These are phyloP conservation scores for Somion occarium DNA, from an alignment of 1,284 basidiomycete species.

Conservation along the genomic window DNA sequence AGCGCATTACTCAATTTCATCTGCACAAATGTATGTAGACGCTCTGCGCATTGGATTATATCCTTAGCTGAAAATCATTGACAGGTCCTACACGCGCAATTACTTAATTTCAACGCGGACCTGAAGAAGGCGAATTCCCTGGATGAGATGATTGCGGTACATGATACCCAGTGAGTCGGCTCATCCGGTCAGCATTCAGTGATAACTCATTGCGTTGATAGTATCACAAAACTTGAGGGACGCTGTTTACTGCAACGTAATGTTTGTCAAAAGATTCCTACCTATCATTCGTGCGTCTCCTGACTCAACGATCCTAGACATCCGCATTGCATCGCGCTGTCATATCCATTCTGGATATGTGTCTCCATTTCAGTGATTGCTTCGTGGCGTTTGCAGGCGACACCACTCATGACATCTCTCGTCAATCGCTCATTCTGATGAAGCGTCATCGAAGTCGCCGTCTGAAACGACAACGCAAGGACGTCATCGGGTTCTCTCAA, in stretches of 20 bases:
- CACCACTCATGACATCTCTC: conserved; percentile 54
- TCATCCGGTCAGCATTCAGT: not conserved
- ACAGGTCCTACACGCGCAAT: conserved; percentile 67
- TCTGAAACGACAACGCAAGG: conserved; percentile 43
- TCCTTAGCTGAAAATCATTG: not conserved
- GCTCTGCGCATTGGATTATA: not conserved
- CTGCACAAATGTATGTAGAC: conserved; percentile 60
- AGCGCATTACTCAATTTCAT: conserved; percentile 74
- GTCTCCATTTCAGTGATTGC: conserved; percentile 59
- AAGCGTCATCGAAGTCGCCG: conserved; percentile 56
- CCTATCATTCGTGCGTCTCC: not conserved
- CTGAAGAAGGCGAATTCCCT: conserved; percentile 59
- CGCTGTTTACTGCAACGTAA: conserved; percentile 65
- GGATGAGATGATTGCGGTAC: conserved; percentile 71
- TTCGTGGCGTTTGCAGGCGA: conserved; percentile 60
- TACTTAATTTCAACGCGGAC: conserved; percentile 50
- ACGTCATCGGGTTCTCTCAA: conserved; percentile 59
- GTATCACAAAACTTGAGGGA: conserved; percentile 56
- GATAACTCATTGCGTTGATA: conserved; percentile 23
- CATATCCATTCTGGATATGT: conserved; percentile 68
- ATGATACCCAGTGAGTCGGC: conserved; percentile 65
- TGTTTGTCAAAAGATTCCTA: conserved; percentile 35
- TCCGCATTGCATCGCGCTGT: conserved; percentile 60
- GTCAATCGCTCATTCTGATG: conserved; percentile 46
- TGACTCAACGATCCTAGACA: conserved; percentile 36